Percentiles rank a stretch among this genome's conserved stretches.
Evolutionary conservation across 306 rosid species (phyloP).

Genomic region (Ammopiptanthus mongolicus): DNA sequence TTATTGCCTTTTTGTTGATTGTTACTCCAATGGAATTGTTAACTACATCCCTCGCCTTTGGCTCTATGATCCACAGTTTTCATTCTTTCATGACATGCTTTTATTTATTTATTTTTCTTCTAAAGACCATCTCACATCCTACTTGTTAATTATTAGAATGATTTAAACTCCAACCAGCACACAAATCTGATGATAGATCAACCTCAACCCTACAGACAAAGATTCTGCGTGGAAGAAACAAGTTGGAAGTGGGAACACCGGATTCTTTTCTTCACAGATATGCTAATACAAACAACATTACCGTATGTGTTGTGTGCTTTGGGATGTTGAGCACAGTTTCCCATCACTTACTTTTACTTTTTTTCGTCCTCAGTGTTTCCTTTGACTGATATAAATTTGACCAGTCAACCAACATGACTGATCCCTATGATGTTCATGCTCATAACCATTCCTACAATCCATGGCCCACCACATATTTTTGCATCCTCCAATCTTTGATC

Average conservation of each 20-base stretch:
- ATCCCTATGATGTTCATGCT: conserved; percentile 47
- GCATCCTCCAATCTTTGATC: conserved; percentile 22
- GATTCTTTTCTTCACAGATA: conserved; percentile 59
- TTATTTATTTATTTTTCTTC: not conserved
- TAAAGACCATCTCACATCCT: conserved; percentile 3
- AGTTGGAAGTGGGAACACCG: conserved; percentile 22
- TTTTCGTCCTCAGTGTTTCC: conserved; percentile 26
- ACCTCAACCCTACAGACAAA: conserved; percentile 37
- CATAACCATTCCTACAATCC: conserved; percentile 41
- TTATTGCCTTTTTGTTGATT: too few species aligned
- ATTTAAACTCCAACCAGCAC: conserved; percentile 13
- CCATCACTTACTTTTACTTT: conserved; percentile 33
- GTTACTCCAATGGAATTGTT: too few species aligned
- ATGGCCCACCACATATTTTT: conserved; percentile 43
- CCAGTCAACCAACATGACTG: conserved; percentile 67
- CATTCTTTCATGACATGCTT: not conserved
- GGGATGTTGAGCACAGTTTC: conserved; percentile 46
- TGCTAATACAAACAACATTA: conserved; percentile 31
- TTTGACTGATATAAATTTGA: conserved; percentile 51
- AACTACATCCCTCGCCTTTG: too few species aligned
- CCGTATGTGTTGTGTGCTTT: conserved; percentile 23
- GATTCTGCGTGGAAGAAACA: conserved; percentile 27
- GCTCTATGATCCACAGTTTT: not conserved
- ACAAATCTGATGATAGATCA: conserved; percentile 27
- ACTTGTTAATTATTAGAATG: not conserved